Base-by-base conservation (phyloP, 257 asterid species). In the Solanum gandarillasii region DNA sequence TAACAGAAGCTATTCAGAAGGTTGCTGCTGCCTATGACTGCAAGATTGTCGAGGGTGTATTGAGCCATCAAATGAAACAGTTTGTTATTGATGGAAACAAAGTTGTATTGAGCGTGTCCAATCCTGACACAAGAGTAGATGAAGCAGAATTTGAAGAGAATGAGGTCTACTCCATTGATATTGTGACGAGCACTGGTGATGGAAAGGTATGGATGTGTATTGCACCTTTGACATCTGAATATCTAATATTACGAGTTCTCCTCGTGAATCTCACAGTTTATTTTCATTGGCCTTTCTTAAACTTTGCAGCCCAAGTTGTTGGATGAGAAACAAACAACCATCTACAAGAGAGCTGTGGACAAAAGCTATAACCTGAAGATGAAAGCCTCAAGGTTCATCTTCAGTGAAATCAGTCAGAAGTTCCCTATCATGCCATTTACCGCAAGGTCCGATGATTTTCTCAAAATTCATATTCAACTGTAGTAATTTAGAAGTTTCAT, bases 11-110 rank as follows among this genome's bases (percentile, higher is more conserved):
- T 74, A 83, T 88, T 52, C 89, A 88, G 73, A 88, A 96, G 85
- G 99, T 96, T 87, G 99, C 98, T 78, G 98, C 98, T 38, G 98
- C 98, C 32, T 96, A 94, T 73, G 98, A 95, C 92, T 96, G 99
- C 94, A 95, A 94, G 92, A 93, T 95, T 89, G 98, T 95, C 16
- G 99, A 96, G 91, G 98, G 99, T 48, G 98, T 96, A 27, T 91
- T 95, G 43, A 95, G 98, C 86, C 99, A 96, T 90, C 99, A 96
- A 87, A 92, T 95, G 98, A 96, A 96, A 88, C 99, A 86, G 87
- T 96, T 96, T 86, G 99, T 96, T 46, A 95, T 96, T 60, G 98
- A 95, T 91, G 99, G 98, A 25, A 96, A 96, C 90, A 96, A 96
- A 91, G 99, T 95, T 11, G 98, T 96, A 58, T 83, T 96, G 84